These are phyloP conservation scores for Gossypium turneri DNA, from an alignment of 345 rosid genomes.

Conservation along the genomic window DNA sequence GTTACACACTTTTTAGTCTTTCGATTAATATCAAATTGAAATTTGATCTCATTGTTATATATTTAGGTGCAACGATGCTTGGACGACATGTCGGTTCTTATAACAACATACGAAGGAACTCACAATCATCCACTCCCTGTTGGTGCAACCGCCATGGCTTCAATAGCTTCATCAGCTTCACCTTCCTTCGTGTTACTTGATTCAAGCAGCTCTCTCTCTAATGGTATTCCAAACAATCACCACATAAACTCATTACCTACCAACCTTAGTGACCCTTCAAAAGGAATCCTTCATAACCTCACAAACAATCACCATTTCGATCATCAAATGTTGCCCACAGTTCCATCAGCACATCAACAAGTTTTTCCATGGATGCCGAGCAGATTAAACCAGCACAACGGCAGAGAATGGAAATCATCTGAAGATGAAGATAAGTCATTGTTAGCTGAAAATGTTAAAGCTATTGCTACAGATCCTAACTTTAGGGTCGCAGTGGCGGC, in stretches of 20 bases:
- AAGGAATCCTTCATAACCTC: conserved; percentile 43
- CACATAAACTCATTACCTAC: conserved; percentile 15
- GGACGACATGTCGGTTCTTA: conserved; percentile 69
- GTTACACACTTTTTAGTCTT: not conserved
- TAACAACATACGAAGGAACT: conserved; percentile 77
- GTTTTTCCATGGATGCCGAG: conserved; percentile 26
- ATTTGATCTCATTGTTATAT: not conserved
- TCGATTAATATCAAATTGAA: not conserved
- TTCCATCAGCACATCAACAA: conserved; percentile 12
- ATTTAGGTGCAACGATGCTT: conserved; percentile 72
- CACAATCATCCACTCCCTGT: conserved; percentile 71
- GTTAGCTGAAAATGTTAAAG: conserved; percentile 20
- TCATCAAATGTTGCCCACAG: not conserved
- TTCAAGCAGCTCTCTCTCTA: conserved; percentile 30
- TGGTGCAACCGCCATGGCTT: conserved; percentile 77
- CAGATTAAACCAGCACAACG: conserved; percentile 10
- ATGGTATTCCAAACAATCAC: conserved; percentile 11
- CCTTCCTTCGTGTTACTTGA: conserved; percentile 47
- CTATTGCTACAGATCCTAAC: conserved; percentile 47
- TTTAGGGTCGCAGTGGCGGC: conserved; percentile 57
- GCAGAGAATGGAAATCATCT: not conserved
- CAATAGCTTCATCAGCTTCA: conserved; percentile 68
- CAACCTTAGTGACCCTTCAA: conserved; percentile 38
- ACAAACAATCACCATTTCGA: conserved; percentile 18
- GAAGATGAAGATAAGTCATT: conserved; percentile 3